Evolutionary conservation across 495 filamentous ascomycete genomes (phyloP), one percentile per base, ranked within the genome.

Genomic region (Podospora appendiculata): DNA sequence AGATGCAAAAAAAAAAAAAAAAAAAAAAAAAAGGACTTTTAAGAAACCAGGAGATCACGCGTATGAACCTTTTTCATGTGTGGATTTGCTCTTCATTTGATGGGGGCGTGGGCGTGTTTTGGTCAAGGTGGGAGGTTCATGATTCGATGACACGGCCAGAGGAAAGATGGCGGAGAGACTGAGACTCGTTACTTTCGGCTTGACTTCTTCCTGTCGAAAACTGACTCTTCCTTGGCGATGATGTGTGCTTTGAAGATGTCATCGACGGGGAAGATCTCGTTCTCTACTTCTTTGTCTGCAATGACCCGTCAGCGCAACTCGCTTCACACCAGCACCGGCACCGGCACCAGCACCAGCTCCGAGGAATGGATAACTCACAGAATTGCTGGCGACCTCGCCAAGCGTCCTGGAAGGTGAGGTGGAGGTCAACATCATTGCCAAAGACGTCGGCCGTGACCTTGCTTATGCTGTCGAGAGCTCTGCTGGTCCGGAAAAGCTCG

Each of bases 171-270:
- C n/a, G n/a, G n/a, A n/a, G n/a, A n/a, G n/a, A n/a, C 25, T 5
- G 5, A 25, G 25, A 2, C 25, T 25, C 25, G 25, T 62, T 32
- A n/a, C 18, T 48, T 50, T 54, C 32, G 50, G 16, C 40, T 58
- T 52, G 59, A 60, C 52, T 61, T 62, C 55, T 66, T 68, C 47
- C 65, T 65, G 34, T 58, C 52, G 42, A 68, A 66, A 12, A 60
- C 52, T 17, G 58, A 55, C 48, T 65, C 58, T 16, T 50, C 48
- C 39, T 50, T 50, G 3, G 14, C 11, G 14, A 50, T 41, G 12
- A 50, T 50, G 19, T 50, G 48, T 41, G 38, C 14, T 10, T 25
- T 19, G 38, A 50, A 19, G 16, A 50, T 34, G 8, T 11, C n/a
- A 17, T 41, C 48, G 6, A 36, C 19, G 4, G 48, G 39, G 9